phyloP scores from a whole-genome alignment of 495 filamentous ascomycete species.

The Aspergillus leporis region DNA sequence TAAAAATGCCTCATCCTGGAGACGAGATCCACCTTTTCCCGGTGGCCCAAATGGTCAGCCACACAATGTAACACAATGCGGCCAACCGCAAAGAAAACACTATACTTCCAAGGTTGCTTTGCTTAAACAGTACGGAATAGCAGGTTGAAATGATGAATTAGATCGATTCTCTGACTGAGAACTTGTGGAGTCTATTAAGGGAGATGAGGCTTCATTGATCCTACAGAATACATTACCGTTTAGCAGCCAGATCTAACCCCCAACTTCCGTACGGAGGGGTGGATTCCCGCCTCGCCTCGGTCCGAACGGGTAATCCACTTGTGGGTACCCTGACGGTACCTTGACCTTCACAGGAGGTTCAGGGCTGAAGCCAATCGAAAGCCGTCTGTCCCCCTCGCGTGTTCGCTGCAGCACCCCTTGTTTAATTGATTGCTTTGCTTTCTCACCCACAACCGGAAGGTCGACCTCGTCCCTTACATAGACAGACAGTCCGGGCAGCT shows the following conservation, averaged over 20 bases:
- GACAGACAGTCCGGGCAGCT: slow-evolving; percentile 1
- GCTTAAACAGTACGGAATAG: neutral
- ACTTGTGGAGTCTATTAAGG: neutral
- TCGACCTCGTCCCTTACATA: slow-evolving; percentile 1
- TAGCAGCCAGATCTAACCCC: neutral
- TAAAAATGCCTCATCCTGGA: slow-evolving; percentile 6
- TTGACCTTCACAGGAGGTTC: neutral
- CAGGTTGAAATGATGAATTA: neutral
- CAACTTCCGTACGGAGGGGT: neutral
- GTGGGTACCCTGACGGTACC: neutral
- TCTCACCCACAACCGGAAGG: slow-evolving; percentile 4
- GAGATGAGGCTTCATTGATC: neutral
- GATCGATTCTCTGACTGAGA: neutral
- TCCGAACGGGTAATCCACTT: neutral
- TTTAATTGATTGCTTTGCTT: slow-evolving; percentile 7
- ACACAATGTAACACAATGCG: neutral
- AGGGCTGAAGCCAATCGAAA: neutral
- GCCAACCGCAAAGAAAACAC: neutral
- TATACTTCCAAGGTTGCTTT: neutral
- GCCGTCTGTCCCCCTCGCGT: neutral
- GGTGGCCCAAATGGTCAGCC: neutral
- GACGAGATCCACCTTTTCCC: slow-evolving; percentile 4
- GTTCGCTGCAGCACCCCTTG: neutral
- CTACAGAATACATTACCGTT: neutral
- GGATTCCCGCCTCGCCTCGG: neutral